These are phyloP conservation scores for Skeletonema costatum DNA, from an alignment of 108 stramenopile species.

Conservation along the genomic window DNA sequence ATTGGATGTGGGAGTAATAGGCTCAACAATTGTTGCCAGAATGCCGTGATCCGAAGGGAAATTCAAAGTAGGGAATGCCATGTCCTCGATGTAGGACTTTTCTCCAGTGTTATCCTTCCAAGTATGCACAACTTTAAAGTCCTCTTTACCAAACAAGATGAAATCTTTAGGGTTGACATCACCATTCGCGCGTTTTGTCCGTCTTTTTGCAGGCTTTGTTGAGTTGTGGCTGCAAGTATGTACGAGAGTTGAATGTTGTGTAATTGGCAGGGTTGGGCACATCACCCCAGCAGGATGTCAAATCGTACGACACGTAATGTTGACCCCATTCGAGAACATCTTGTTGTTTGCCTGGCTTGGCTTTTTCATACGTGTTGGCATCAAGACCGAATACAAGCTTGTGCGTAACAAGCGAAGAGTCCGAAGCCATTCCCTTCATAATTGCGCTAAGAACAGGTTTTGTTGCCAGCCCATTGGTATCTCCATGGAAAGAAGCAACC, in stretches of 20 bases:
- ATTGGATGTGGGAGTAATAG: slow-evolving; percentile 14
- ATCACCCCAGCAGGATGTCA: slow-evolving; percentile 68
- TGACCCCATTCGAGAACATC: slow-evolving; percentile 65
- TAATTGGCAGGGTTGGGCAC: slow-evolving; percentile 56
- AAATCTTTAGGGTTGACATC: slow-evolving; percentile 83
- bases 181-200: slow-evolving; percentile 58
- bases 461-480: slow-evolving; percentile 77
- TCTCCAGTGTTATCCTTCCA: slow-evolving; percentile 78
- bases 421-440: slow-evolving; percentile 44
- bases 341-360: slow-evolving; percentile 60
- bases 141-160: slow-evolving; percentile 59
- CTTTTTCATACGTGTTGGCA: slow-evolving; percentile 70
- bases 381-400: slow-evolving; percentile 73
- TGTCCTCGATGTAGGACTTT: slow-evolving; percentile 55
- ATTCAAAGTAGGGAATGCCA: slow-evolving; percentile 73
- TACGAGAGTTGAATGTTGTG: slow-evolving; percentile 76
- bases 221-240: slow-evolving; percentile 77
- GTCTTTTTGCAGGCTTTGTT: slow-evolving; percentile 71
- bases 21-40: slow-evolving; percentile 56
- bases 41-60: slow-evolving; percentile 79
- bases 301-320: slow-evolving; percentile 48
- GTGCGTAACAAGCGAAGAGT: slow-evolving; percentile 37
- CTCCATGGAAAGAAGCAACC: slow-evolving; percentile 73
- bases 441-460: slow-evolving; percentile 66
- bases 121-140: slow-evolving; percentile 45